Evolutionary conservation across 441 rosid species (phyloP).

Genomic region (Heliophila coronopifolia): DNA sequence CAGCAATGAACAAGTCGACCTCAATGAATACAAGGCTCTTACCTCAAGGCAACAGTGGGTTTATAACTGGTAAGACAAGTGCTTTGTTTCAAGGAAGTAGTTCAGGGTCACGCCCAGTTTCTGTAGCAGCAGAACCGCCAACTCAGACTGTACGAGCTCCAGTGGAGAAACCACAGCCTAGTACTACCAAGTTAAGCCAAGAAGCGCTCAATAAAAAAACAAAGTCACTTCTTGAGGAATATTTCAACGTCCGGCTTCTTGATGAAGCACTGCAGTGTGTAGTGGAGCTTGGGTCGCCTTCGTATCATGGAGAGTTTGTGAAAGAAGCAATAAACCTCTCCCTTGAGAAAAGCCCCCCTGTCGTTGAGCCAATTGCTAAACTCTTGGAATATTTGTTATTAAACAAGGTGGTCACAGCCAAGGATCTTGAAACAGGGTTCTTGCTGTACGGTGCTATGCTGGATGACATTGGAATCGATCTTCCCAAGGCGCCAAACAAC

Average conservation of each 20-base stretch:
- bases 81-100: slow-evolving; percentile 44
- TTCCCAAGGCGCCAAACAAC: slow-evolving; percentile 51
- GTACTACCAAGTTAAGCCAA: slow-evolving; percentile 26
- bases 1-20: slow-evolving; percentile 35
- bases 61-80: slow-evolving; percentile 46
- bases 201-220: slow-evolving; percentile 39
- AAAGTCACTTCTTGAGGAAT: slow-evolving; percentile 50
- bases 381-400: slow-evolving; percentile 40
- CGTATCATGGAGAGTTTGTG: slow-evolving; percentile 48
- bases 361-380: slow-evolving; percentile 31
- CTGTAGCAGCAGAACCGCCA: slow-evolving; percentile 16
- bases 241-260: slow-evolving; percentile 36
- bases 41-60: slow-evolving; percentile 56
- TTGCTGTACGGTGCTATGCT: slow-evolving; percentile 36
- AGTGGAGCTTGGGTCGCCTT: slow-evolving; percentile 42
- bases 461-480: slow-evolving; percentile 55
- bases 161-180: slow-evolving; percentile 39
- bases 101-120: slow-evolving; percentile 25
- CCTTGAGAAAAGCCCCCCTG: slow-evolving; percentile 46
- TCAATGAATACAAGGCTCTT: slow-evolving; percentile 49
- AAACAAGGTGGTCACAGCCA: slow-evolving; percentile 37
- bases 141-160: slow-evolving; percentile 4
- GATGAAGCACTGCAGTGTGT: slow-evolving; percentile 55
- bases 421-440: slow-evolving; percentile 40
- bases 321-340: slow-evolving; percentile 50